phyloP scores from a whole-genome alignment of 371 early-diverging fungal genomes.

The Parasitella parasitica region DNA sequence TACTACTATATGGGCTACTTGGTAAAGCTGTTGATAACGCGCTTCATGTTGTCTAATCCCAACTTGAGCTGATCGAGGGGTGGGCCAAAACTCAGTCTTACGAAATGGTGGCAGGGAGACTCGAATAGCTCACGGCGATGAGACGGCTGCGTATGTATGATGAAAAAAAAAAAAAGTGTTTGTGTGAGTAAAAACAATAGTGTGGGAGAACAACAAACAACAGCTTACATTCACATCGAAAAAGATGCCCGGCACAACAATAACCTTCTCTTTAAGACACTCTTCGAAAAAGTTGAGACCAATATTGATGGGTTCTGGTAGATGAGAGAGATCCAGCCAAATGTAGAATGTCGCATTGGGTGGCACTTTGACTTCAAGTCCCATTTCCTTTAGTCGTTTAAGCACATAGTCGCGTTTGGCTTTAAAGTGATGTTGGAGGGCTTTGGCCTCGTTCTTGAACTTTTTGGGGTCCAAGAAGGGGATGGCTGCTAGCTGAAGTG shows the following conservation, averaged over 20 bases:
- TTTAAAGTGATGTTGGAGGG: slow-evolving; percentile 46
- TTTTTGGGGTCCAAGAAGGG: slow-evolving; percentile 44
- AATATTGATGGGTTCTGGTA: slow-evolving; percentile 50
- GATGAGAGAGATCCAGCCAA: slow-evolving; percentile 46
- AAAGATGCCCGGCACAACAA: slow-evolving; percentile 54
- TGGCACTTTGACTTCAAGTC: slow-evolving; percentile 33
- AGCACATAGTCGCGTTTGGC: slow-evolving; percentile 48
- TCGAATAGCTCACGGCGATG: slow-evolving; percentile 53
- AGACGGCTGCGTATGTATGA: slow-evolving; percentile 44
- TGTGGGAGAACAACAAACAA: neutral
- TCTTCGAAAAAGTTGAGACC: slow-evolving; percentile 55
- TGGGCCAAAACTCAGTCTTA: slow-evolving; percentile 53
- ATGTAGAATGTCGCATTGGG: slow-evolving; percentile 55
- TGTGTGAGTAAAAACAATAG: neutral
- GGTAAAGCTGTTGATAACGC: slow-evolving; percentile 16
- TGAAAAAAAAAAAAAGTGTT: neutral
- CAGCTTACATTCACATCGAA: slow-evolving; percentile 53
- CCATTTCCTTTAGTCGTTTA: slow-evolving; percentile 33
- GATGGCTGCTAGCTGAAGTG: slow-evolving; percentile 47
- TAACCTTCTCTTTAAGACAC: slow-evolving; percentile 50
- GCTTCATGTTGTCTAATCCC: slow-evolving; percentile 32
- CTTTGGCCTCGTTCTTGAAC: slow-evolving; percentile 40
- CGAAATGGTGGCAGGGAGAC: slow-evolving; percentile 55
- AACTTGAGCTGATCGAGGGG: slow-evolving; percentile 45
- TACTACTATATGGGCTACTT: too few species aligned